Conservation (phyloP, 2,329 filamentous ascomycete genomes). For the Aureobasidium melanogenum region DNA sequence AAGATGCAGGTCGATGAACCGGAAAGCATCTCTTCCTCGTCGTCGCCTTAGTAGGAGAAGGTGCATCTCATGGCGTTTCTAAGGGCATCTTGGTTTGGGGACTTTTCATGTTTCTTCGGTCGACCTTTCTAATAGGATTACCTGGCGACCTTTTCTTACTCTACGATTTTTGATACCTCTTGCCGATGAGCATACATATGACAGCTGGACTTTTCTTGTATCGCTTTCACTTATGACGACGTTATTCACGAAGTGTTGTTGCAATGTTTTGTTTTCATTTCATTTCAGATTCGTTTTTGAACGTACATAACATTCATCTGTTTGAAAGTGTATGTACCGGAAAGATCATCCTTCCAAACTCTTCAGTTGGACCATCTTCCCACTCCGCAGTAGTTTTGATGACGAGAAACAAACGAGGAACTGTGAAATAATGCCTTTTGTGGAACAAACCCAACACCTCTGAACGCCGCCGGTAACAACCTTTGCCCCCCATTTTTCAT, state of each 20-base stretch:
- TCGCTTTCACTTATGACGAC: background rate
- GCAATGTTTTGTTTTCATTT: background rate
- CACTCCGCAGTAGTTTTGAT: background rate
- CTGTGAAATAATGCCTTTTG: constrained; percentile 5
- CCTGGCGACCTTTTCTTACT: background rate
- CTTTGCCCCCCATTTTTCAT: background rate
- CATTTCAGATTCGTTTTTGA: background rate
- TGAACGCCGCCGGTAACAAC: constrained; percentile 3
- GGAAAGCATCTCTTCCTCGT: background rate
- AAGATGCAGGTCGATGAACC: constrained; percentile 28
- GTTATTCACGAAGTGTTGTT: background rate
- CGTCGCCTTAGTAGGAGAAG: background rate
- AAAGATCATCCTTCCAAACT: background rate
- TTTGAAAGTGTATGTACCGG: constrained; percentile 2
- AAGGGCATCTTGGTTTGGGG: background rate
- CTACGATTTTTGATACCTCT: constrained; percentile 2
- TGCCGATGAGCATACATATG: background rate
- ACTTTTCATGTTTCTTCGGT: background rate
- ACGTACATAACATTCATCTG: background rate
- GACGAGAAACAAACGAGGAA: background rate
- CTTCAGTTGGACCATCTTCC: background rate
- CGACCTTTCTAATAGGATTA: background rate
- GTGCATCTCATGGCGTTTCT: background rate
- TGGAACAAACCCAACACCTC: background rate
- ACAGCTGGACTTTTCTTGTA: background rate